Percentiles rank a stretch among this genome's conserved stretches.
phyloP scores from a whole-genome alignment of 768 basidiomycete genomes.

The Mycena haematopus region DNA sequence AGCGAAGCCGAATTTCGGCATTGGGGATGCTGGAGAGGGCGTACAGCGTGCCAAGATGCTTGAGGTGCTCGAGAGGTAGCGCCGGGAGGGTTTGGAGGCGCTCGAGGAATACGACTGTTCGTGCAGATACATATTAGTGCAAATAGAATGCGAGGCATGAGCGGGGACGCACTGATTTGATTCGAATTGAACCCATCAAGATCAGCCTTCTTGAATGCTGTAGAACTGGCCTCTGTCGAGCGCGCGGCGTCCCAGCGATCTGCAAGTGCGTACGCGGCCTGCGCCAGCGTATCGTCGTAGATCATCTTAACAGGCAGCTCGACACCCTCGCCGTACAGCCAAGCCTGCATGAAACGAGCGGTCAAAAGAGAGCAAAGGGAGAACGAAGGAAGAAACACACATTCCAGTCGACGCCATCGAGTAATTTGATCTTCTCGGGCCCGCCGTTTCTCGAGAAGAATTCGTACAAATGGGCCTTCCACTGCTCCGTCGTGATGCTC shows the following conservation, averaged over 20 bases:
- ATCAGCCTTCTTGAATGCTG: slow-evolving; percentile 66
- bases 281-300: slow-evolving; percentile 77
- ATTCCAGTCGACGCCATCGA: slow-evolving; percentile 81
- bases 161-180: slow-evolving; percentile 66
- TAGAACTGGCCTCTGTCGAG: slow-evolving; percentile 40
- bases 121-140: too few relatives aligned
- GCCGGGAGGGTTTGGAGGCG: slow-evolving; percentile 67
- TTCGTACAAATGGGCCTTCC: slow-evolving; percentile 79
- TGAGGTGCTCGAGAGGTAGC: slow-evolving; percentile 65
- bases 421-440: slow-evolving; percentile 63
- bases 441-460: slow-evolving; percentile 70
- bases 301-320: slow-evolving; percentile 75
- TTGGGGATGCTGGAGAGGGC: slow-evolving; percentile 60
- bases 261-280: slow-evolving; percentile 74
- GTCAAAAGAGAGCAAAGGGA: neutral
- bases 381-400: slow-evolving; percentile 45
- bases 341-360: slow-evolving; percentile 56
- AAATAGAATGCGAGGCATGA: neutral
- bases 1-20: slow-evolving; percentile 79
- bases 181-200: slow-evolving; percentile 70
- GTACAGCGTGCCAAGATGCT: slow-evolving; percentile 65
- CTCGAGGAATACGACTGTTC: slow-evolving; percentile 83
- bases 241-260: slow-evolving; percentile 76
- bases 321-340: slow-evolving; percentile 83
- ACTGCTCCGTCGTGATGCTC: slow-evolving; percentile 84